A percentile compares a stretch with the other conserved stretches of the same genome.
Evolutionary conservation across 1,284 basidiomycete species (phyloP).

Genomic region (Fomitopsis betulina): DNA sequence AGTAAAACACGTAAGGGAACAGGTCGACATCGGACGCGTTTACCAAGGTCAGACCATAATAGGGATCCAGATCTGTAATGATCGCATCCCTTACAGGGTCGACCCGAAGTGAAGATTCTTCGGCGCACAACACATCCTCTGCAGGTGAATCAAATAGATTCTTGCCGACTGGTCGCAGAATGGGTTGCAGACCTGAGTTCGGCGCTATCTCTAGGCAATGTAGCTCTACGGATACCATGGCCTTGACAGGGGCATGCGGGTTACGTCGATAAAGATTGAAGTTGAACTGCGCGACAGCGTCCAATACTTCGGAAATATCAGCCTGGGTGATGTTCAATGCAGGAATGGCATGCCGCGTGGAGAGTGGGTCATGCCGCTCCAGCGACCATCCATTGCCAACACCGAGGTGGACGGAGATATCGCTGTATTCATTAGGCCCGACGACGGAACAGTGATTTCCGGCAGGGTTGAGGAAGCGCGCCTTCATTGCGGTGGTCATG

Average conservation of each 20-base stretch:
- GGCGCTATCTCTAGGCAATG: background rate
- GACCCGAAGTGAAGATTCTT: background rate
- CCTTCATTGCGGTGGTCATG: background rate
- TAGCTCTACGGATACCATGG: background rate
- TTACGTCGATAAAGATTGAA: background rate
- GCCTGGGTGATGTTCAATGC: background rate
- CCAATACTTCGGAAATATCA: background rate
- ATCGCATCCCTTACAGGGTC: background rate
- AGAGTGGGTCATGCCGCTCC: background rate
- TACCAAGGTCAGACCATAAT: background rate
- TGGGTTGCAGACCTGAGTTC: background rate
- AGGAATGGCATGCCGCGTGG: background rate
- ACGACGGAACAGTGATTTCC: background rate
- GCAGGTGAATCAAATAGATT: background rate
- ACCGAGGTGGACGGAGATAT: background rate
- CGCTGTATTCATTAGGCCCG: background rate
- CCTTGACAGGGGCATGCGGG: background rate
- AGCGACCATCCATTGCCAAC: background rate
- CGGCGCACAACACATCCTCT: background rate
- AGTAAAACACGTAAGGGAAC: conserved; percentile 9
- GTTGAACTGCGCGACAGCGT: conserved; percentile 1
- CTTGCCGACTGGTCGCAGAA: background rate
- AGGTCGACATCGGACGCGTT: conserved; percentile 4
- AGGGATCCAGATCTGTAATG: background rate
- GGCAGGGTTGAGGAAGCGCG: background rate